Evolutionary conservation across 345 rosid genomes (phyloP).

Genomic region (Sonneratia alba): DNA sequence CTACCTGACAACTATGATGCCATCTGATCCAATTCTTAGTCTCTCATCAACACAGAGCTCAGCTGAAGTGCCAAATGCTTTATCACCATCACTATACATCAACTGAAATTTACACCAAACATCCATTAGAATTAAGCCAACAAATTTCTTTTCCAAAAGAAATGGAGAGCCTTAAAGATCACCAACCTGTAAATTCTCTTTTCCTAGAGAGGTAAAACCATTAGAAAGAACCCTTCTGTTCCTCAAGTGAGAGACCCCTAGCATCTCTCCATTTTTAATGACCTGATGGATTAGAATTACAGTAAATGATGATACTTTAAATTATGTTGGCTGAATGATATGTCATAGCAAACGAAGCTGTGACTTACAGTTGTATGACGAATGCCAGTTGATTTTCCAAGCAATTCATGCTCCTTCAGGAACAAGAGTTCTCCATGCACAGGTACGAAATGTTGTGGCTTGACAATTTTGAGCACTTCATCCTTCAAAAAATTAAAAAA

Average conservation of each 20-base stretch:
- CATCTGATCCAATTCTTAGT: slow-evolving; percentile 83
- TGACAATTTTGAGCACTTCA: slow-evolving; percentile 88
- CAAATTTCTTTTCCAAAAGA: slow-evolving; percentile 8
- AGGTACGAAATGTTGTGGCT: slow-evolving; percentile 97
- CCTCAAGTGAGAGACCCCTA: slow-evolving; percentile 96
- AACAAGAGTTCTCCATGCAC: slow-evolving; percentile 97
- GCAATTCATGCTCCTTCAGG: slow-evolving; percentile 92
- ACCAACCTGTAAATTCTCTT: slow-evolving; percentile 85
- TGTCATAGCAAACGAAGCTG: not conserved
- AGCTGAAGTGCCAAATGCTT: slow-evolving; percentile 88
- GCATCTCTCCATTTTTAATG: slow-evolving; percentile 98
- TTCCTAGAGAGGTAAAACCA: slow-evolving; percentile 86
- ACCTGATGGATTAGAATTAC: slow-evolving; percentile 42
- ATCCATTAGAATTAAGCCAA: slow-evolving; percentile 13
- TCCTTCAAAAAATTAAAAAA: slow-evolving; percentile 42
- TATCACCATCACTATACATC: slow-evolving; percentile 97
- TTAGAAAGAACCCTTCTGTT: slow-evolving; percentile 89
- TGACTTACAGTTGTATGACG: slow-evolving; percentile 80
- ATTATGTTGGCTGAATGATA: not conserved
- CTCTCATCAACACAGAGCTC: slow-evolving; percentile 94
- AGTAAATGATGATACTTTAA: not conserved
- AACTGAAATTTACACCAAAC: slow-evolving; percentile 43
- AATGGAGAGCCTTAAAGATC: slow-evolving; percentile 11
- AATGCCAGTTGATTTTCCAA: slow-evolving; percentile 89
- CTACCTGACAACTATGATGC: slow-evolving; percentile 89